Base-by-base conservation (phyloP, 2,329 filamentous ascomycete genomes). In the Fusarium udum region DNA sequence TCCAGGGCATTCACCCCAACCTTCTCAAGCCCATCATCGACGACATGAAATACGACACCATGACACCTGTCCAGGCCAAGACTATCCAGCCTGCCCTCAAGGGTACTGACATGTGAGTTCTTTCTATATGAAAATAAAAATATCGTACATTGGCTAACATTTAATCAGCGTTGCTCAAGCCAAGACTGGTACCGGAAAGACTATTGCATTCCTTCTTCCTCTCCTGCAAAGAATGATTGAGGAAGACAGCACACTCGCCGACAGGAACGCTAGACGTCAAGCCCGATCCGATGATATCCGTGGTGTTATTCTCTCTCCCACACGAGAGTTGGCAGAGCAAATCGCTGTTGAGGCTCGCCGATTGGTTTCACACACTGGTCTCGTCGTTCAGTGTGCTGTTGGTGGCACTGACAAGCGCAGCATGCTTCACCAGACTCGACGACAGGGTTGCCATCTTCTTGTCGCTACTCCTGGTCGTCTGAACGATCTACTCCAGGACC, bases 161-260 rank as follows among this genome's bases (percentile, higher is more conserved):
- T 24, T 49, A 69, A 43, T 48, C 69, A 78, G 92, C 77, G 88
- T 98, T 75, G 96, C 95, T 52, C 96, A 98, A 85, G 96, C 96
- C 67, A 97, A 94, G 84, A 99, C 96, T 14, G 96, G 96, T 80
- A 98, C 96, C 8, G 96, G 96, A 80, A 99, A 99, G 85, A 99
- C 96, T 0, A 85, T 98, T 64, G 96, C 94, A 40, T 99, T 98
- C 86, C 87, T 99, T 31, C 84, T 98, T 12, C 96, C 96, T 57
- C 86, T 95, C 13, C 84, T 98, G 59, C 94, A 98, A 81, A 91
- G 91, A 67, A 93, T 97, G 79, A 85, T 97, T 69, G 81, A 83
- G 26, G 83, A 87, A 67, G 89, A 94, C 72, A 89, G 91, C 2
- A 82, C 84, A 1, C 87, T 97, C 39, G 90, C 88, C 59, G 80